phyloP scores from a whole-genome alignment of 768 basidiomycete species.

The Phaeotremella skinneri region DNA sequence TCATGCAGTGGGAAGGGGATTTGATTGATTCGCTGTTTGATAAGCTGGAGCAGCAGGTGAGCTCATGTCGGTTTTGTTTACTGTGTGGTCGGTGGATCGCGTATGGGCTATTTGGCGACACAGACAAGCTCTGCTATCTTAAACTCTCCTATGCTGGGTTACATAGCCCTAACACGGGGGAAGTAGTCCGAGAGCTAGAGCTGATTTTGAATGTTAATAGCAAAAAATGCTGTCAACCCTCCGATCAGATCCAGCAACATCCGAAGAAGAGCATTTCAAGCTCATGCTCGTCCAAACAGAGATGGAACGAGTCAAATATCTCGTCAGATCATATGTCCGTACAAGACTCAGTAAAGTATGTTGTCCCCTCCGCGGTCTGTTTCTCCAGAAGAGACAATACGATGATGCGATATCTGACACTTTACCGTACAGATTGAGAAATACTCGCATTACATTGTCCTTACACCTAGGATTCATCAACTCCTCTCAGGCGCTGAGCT shows the following conservation, averaged over 20 bases:
- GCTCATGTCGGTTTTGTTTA: conserved; percentile 12
- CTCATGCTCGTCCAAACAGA: conserved; percentile 93
- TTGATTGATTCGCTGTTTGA: conserved; percentile 45
- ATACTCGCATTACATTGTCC: conserved; percentile 74
- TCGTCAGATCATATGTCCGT: conserved; percentile 83
- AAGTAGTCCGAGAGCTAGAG: neutral
- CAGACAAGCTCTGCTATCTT: too few species aligned
- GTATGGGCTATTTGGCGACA: too few species aligned
- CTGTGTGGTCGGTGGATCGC: too few species aligned
- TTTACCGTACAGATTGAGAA: conserved; percentile 68
- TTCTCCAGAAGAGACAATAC: neutral
- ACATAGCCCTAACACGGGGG: neutral
- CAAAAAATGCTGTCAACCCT: conserved; percentile 71
- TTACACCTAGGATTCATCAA: conserved; percentile 69
- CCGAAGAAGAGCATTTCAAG: conserved; percentile 88
- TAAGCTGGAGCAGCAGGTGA: conserved; percentile 50
- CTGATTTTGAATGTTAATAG: conserved; percentile 53
- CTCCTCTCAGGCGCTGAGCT: conserved; percentile 79
- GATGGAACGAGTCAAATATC: conserved; percentile 88
- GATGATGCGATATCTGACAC: neutral
- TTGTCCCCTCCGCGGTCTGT: neutral
- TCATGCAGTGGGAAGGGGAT: conserved; percentile 48
- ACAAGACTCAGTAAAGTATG: conserved; percentile 79
- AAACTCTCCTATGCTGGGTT: too few species aligned
- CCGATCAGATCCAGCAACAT: conserved; percentile 74